Percentiles rank a stretch among this genome's conserved stretches.
Evolutionary conservation across 352 stramenopile genomes (phyloP).

Genomic region (Globisporangium nodosum): DNA sequence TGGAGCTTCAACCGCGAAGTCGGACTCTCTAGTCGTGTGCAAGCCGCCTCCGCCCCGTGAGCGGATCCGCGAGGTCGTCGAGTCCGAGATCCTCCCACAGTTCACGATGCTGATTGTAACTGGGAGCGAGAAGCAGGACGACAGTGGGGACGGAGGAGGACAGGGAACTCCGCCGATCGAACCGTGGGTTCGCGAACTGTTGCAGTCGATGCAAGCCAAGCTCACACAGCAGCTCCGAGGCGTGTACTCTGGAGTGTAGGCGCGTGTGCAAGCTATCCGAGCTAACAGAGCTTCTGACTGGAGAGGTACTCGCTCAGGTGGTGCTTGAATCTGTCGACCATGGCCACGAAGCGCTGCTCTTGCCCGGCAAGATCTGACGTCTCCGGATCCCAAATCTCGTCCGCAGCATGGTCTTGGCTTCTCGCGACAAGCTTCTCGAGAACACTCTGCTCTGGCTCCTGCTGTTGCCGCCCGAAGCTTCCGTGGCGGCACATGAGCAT

Average conservation of each 20-base stretch:
- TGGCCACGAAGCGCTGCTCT: background rate
- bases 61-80: conserved; percentile 49
- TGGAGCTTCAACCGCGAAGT: conserved; percentile 11
- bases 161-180: conserved; percentile 21
- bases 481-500: conserved; percentile 49
- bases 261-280: too few species aligned
- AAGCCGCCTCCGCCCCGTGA: conserved; percentile 23
- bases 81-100: conserved; percentile 59
- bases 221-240: conserved; percentile 54
- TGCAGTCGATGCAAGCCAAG: conserved; percentile 66
- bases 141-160: background rate
- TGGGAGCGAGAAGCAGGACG: conserved; percentile 23
- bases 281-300: background rate
- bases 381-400: background rate
- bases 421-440: conserved; percentile 29
- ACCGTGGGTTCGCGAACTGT: conserved; percentile 52
- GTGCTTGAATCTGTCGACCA: conserved; percentile 6
- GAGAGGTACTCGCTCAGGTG: conserved; percentile 3
- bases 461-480: conserved; percentile 9
- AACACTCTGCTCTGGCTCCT: conserved; percentile 26
- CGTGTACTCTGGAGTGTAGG: conserved; percentile 13
- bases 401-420: conserved; percentile 9
- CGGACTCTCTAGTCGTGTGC: conserved; percentile 17
- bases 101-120: conserved; percentile 43
- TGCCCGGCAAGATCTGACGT: background rate